These are phyloP conservation scores for Neophaeococcomyces mojaviensis DNA, from an alignment of 2,329 filamentous ascomycete species.

Conservation along the genomic window DNA sequence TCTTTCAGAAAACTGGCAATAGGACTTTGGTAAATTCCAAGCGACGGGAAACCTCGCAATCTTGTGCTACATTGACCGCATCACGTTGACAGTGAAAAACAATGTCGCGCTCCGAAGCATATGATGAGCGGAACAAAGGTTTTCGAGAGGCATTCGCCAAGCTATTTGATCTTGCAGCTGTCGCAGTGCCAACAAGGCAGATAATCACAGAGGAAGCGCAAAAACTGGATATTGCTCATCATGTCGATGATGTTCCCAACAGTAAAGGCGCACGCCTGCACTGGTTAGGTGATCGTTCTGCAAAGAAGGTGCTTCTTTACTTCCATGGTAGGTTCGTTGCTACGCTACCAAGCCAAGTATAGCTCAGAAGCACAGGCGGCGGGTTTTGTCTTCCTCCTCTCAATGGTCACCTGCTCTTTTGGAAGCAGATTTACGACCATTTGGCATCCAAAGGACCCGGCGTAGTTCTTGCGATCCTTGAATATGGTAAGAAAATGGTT, in stretches of 20 bases:
- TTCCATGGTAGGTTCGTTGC: conserved; percentile 7
- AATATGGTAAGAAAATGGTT: no score
- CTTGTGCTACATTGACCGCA: no score
- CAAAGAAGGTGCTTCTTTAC: conserved; percentile 8
- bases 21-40: no score
- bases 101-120: no score
- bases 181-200: no score
- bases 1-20: no score
- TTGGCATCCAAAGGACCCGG: not conserved
- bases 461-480: no score
- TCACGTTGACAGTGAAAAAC: no score
- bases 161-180: no score
- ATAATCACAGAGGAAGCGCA: not conserved
- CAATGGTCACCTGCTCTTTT: conserved; percentile 8
- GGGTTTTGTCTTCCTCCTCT: conserved; percentile 7
- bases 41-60: no score
- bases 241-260: conserved; percentile 7
- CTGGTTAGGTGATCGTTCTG: conserved; percentile 8
- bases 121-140: no score
- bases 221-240: not conserved
- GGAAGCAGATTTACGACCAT: not conserved
- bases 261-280: conserved; percentile 9
- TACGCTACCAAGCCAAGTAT: not conserved
- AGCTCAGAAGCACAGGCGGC: conserved; percentile 4
- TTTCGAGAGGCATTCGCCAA: no score